Base-by-base conservation (phyloP, 441 rosid genomes). In the Pelargonium fulgidum region DNA sequence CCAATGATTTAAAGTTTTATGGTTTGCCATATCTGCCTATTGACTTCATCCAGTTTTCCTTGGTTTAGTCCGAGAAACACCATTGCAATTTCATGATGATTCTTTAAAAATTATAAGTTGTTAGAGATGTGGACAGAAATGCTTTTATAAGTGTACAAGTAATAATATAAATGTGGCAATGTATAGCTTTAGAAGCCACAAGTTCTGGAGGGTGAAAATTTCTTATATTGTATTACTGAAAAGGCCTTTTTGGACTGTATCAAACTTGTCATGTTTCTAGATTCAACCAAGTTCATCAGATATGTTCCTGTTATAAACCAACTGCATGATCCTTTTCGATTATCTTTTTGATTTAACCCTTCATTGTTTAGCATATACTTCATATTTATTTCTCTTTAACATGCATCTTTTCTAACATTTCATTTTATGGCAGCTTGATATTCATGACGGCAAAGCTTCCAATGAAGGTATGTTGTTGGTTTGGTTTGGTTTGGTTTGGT, bases 391-490 rank as follows among this genome's bases (percentile, higher is more conserved):
- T 22, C 3, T 17, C 22, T 6, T 42, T 42, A 42, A 4, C 5
- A 61, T 44, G 14, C 16, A 20, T 70, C 7, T 44, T 67, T 13
- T 16, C 69, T 68, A 56, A 70, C 29, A 12, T 72, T 29, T 70
- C 69, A 54, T 72, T 73, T 59, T 42, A 67, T 54, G 16, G 73
- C 94, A 93, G 98, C 87, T 93, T 59, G 97, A 93, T 72, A 44
- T 85, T 39, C 79, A 89, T 39, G 97, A 93, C 44, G 99, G 97
- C 29, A 87, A 91, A 80, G 91, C 86, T 65, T 71, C 86, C 65
- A 81, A 80, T 68, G 97, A 86, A 91, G 97, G 92, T 90, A 75
- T 41, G 78, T 24, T 62, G 64, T 33, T n/a, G n/a, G n/a, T n/a
- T n/a, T n/a, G n/a, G n/a, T n/a, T n/a, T n/a, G n/a, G n/a, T n/a